These are phyloP conservation scores for Leishmania mexicana DNA, from an alignment of 208 protist genomes.

Conservation along the genomic window DNA sequence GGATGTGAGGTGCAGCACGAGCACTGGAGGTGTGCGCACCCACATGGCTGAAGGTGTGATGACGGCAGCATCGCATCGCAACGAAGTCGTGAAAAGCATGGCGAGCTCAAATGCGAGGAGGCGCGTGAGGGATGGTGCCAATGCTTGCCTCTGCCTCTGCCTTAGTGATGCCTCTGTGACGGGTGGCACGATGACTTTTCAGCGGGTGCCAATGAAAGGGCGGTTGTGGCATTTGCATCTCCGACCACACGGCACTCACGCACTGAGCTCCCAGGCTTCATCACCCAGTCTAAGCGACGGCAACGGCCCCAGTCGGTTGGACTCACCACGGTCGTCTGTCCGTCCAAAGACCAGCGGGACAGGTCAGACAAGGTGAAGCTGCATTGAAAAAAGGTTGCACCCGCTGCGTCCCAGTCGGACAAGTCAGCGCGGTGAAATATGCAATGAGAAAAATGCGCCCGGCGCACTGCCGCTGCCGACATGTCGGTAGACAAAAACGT, in stretches of 20 bases:
- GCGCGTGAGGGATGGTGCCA: background rate
- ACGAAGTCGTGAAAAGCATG: background rate
- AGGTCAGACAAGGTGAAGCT: slow-evolving; percentile 74
- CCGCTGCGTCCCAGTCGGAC: slow-evolving; percentile 61
- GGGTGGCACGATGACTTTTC: slow-evolving; percentile 18
- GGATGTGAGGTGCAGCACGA: background rate
- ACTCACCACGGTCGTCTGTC: slow-evolving; percentile 64
- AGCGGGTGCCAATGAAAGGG: slow-evolving; percentile 23
- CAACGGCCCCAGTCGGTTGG: slow-evolving; percentile 67
- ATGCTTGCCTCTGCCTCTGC: background rate
- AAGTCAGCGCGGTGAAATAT: slow-evolving; percentile 67
- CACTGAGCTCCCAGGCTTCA: slow-evolving; percentile 22
- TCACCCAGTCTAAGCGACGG: slow-evolving; percentile 59
- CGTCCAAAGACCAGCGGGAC: slow-evolving; percentile 69
- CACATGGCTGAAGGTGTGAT: background rate
- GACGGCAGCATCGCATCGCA: background rate
- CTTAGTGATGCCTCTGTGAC: background rate
- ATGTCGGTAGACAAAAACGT: slow-evolving; percentile 67
- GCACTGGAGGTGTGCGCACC: background rate
- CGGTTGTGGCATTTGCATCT: slow-evolving; percentile 4
- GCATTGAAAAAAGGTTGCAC: slow-evolving; percentile 81
- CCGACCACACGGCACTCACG: slow-evolving; percentile 47
- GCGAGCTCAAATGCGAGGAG: background rate
- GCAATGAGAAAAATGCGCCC: slow-evolving; percentile 76
- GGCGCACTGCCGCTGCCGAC: slow-evolving; percentile 26